Percentiles rank a stretch among this genome's conserved stretches.
These are phyloP conservation scores for Saccharomycopsis fodiens DNA, from an alignment of 805 yeast genomes.

Conservation along the genomic window DNA sequence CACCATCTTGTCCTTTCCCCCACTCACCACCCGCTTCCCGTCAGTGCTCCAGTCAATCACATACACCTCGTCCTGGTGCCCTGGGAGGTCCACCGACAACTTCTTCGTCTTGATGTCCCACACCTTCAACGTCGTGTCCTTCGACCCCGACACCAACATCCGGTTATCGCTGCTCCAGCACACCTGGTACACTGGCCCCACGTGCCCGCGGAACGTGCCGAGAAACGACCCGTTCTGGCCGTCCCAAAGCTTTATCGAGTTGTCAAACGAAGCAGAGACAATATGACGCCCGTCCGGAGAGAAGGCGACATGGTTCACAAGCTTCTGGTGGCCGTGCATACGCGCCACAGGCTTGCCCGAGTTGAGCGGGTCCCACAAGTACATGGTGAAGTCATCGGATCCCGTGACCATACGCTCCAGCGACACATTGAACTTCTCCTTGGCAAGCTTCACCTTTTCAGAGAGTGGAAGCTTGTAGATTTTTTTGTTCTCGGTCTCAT, in stretches of 20 bases:
- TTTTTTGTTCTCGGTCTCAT: slow-evolving; percentile 29
- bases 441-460: slow-evolving; percentile 54
- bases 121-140: slow-evolving; percentile 91
- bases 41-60: slow-evolving; percentile 98
- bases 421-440: slow-evolving; percentile 56
- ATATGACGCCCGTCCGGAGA: slow-evolving; percentile 91
- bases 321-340: slow-evolving; percentile 96
- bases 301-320: slow-evolving; percentile 91
- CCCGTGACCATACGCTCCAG: slow-evolving; percentile 88
- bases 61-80: slow-evolving; percentile 91
- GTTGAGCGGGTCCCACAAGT: slow-evolving; percentile 86
- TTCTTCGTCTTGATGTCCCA: slow-evolving; percentile 91
- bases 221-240: slow-evolving; percentile 86
- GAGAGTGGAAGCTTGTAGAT: slow-evolving; percentile 32
- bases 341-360: slow-evolving; percentile 78
- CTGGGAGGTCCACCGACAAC: slow-evolving; percentile 84
- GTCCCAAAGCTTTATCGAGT: slow-evolving; percentile 93
- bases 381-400: slow-evolving; percentile 96
- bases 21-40: slow-evolving; percentile 91
- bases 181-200: slow-evolving; percentile 94
- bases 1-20: slow-evolving; percentile 93
- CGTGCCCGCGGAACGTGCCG: slow-evolving; percentile 92
- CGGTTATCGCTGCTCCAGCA: slow-evolving; percentile 97
- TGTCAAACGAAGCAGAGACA: slow-evolving; percentile 92
- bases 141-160: slow-evolving; percentile 84